These are phyloP conservation scores for Rubus idaeus DNA, from an alignment of 306 rosid species.

Conservation along the genomic window DNA sequence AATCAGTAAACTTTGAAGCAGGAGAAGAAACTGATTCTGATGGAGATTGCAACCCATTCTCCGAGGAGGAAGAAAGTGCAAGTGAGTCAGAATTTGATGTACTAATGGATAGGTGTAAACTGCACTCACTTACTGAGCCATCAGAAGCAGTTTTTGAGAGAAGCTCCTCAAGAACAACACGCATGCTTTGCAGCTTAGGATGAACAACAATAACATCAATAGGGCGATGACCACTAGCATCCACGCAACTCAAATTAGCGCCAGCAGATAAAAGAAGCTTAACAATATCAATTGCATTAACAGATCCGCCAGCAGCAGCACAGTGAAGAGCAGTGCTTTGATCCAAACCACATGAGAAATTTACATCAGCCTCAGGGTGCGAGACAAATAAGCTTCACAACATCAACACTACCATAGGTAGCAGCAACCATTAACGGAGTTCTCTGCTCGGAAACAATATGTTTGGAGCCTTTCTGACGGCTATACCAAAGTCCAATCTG, in stretches of 20 bases:
- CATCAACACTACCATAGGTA: conserved; percentile 70
- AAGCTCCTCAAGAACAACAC: conserved; percentile 45
- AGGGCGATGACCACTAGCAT: conserved; percentile 67
- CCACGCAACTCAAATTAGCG: conserved; percentile 51
- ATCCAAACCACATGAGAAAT: conserved; percentile 60
- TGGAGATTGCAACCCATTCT: conserved; percentile 57
- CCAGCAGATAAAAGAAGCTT: conserved; percentile 71
- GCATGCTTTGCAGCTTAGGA: conserved; percentile 44
- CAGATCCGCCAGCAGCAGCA: conserved; percentile 84
- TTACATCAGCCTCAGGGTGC: conserved; percentile 49
- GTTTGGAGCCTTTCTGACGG: conserved; percentile 69
- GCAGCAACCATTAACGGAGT: conserved; percentile 94
- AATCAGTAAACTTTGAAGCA: conserved; percentile 37
- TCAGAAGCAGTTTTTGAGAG: conserved; percentile 44
- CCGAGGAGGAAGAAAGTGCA: conserved; percentile 48
- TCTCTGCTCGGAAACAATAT: conserved; percentile 64
- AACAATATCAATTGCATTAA: conserved; percentile 50
- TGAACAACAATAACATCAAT: conserved; percentile 68
- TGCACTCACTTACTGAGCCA: conserved; percentile 40
- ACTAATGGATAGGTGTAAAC: conserved; percentile 36
- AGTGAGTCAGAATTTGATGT: conserved; percentile 50
- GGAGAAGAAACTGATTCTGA: conserved; percentile 56
- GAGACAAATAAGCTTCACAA: conserved; percentile 61
- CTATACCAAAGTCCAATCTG: conserved; percentile 74
- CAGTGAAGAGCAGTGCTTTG: conserved; percentile 89